Evolutionary conservation across 108 stramenopile species (phyloP).

Genomic region (Skeletonema grethae): DNA sequence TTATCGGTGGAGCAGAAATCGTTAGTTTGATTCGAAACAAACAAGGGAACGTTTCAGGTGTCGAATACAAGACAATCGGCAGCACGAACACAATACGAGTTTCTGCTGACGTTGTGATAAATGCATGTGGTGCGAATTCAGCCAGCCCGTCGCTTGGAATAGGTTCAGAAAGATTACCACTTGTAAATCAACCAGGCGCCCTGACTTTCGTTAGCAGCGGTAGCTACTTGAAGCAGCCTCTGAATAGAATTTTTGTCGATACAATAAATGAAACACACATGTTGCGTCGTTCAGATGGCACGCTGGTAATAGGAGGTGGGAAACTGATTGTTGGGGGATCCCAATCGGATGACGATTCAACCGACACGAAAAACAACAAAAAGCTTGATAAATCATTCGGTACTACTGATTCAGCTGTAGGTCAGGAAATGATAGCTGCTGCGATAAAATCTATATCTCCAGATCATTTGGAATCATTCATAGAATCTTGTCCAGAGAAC

Average conservation of each 20-base stretch:
- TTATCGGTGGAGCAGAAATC: constrained; percentile 39
- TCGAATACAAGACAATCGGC: constrained; percentile 12
- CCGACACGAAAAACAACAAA: background rate
- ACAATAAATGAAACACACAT: constrained; percentile 59
- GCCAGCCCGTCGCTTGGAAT: constrained; percentile 28
- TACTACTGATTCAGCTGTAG: constrained; percentile 15
- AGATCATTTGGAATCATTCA: constrained; percentile 12
- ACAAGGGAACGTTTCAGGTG: constrained; percentile 20
- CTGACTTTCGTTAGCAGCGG: constrained; percentile 41
- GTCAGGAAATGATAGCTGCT: constrained; percentile 25
- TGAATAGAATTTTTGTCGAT: constrained; percentile 56
- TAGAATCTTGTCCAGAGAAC: constrained; percentile 5
- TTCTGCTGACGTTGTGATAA: constrained; percentile 50
- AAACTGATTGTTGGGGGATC: constrained; percentile 59
- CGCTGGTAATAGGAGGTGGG: constrained; percentile 61
- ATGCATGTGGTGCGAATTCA: constrained; percentile 55
- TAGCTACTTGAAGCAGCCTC: constrained; percentile 1
- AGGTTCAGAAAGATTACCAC: constrained; percentile 28
- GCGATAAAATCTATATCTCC: constrained; percentile 14
- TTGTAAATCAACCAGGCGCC: constrained; percentile 50
- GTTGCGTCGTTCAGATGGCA: constrained; percentile 56
- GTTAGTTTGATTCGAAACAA: constrained; percentile 33
- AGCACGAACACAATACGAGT: constrained; percentile 3
- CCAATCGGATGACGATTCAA: background rate
- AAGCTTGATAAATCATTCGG: background rate